Evolutionary conservation across 208 protist genomes (phyloP).

Genomic region (Trypanosoma lewisi): DNA sequence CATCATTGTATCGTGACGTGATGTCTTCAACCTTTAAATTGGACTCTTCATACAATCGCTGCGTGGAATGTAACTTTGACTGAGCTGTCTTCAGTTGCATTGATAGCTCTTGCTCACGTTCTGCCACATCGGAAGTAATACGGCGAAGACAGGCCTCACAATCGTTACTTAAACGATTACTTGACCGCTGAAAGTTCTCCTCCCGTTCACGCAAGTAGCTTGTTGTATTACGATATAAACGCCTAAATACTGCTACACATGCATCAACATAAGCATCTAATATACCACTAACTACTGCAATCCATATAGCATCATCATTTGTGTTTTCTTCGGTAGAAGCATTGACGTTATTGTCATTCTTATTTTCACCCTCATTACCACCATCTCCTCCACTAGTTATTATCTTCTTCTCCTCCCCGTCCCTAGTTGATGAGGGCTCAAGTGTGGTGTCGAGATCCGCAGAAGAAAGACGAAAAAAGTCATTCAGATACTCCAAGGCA

Average conservation of each 20-base stretch:
- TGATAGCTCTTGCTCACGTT: background rate
- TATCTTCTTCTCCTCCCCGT: no score
- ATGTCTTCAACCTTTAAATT: background rate
- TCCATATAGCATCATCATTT: constrained; percentile 7
- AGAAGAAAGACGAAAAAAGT: background rate
- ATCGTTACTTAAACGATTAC: background rate
- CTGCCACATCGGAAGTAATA: background rate
- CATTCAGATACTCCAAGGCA: constrained; percentile 2
- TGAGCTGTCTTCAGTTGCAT: constrained; percentile 7
- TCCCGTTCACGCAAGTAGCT: constrained; percentile 9
- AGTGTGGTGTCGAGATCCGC: background rate
- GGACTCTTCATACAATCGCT: background rate
- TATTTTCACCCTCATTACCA: background rate
- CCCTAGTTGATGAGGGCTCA: background rate
- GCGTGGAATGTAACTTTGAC: background rate
- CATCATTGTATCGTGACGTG: constrained; percentile 8
- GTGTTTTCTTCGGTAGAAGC: background rate
- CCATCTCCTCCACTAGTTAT: background rate
- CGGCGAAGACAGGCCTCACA: constrained; percentile 13
- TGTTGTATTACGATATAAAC: background rate
- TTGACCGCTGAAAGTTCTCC: constrained; percentile 1
- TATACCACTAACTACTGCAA: constrained; percentile 3
- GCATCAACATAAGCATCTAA: constrained; percentile 24
- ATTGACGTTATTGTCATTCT: background rate
- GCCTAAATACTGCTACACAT: constrained; percentile 16